A percentile compares a stretch with the other conserved stretches of the same genome.
Conservation (phyloP, 1,284 basidiomycete species). For the Xerocomus minutiporus region DNA sequence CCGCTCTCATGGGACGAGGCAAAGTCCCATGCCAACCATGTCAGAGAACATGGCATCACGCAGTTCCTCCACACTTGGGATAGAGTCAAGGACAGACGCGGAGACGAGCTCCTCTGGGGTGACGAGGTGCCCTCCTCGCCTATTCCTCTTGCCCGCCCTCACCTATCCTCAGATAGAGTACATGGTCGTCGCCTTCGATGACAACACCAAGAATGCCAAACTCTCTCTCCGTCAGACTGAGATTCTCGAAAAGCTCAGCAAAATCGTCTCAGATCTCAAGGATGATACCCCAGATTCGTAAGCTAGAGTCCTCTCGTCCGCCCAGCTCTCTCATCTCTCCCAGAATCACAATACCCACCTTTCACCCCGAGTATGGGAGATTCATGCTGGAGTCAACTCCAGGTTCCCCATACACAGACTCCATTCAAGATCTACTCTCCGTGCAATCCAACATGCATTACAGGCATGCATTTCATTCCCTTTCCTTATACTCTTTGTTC, state of each 20-base stretch:
- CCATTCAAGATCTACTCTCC: conserved; percentile 76
- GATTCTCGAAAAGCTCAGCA: conserved; percentile 80
- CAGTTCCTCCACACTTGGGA: conserved; percentile 96
- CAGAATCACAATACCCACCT: conserved; percentile 81
- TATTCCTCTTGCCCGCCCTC: neutral
- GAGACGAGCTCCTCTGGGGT: conserved; percentile 96
- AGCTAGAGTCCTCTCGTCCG: conserved; percentile 7
- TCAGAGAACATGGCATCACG: conserved; percentile 88
- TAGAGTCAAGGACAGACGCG: conserved; percentile 84
- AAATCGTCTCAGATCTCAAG: conserved; percentile 64
- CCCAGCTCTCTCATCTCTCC: conserved; percentile 6
- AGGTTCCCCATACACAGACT: conserved; percentile 89
- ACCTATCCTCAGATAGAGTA: conserved; percentile 76
- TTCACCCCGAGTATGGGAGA: conserved; percentile 97
- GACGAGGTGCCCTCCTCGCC: conserved; percentile 72
- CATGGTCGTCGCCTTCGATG: conserved; percentile 88
- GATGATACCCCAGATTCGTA: conserved; percentile 58
- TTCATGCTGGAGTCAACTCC: conserved; percentile 99
- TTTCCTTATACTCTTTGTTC: conserved; percentile 2
- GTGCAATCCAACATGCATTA: conserved; percentile 96
- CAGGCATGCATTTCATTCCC: conserved; percentile 42
- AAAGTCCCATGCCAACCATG: conserved; percentile 84
- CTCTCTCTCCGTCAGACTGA: conserved; percentile 92
- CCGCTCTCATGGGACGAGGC: conserved; percentile 92
- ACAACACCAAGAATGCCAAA: conserved; percentile 74